phyloP scores from a whole-genome alignment of 495 filamentous ascomycete species.

The Annulohypoxylon moriforme region DNA sequence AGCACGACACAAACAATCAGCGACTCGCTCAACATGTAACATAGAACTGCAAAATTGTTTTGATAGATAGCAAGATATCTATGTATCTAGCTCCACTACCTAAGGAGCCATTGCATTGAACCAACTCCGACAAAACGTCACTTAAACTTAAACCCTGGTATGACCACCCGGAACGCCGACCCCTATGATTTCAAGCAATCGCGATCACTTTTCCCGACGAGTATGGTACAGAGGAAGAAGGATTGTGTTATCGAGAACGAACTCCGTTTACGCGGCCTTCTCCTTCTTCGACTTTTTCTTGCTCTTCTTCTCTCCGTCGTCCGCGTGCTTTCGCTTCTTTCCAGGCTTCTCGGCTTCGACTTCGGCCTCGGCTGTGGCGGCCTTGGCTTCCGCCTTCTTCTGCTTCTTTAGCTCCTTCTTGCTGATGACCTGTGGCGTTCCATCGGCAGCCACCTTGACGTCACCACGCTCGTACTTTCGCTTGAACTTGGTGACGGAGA shows the following conservation, averaged over 20 bases:
- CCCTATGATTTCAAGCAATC: slow-evolving; percentile 41
- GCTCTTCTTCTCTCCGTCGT: slow-evolving; percentile 59
- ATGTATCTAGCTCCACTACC: slow-evolving; percentile 30
- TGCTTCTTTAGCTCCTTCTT: slow-evolving; percentile 82
- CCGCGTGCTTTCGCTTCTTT: slow-evolving; percentile 52
- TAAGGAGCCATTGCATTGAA: slow-evolving; percentile 30
- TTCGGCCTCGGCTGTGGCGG: slow-evolving; percentile 36
- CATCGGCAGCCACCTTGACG: slow-evolving; percentile 67
- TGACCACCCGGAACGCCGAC: slow-evolving; percentile 51
- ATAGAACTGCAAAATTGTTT: slow-evolving; percentile 21
- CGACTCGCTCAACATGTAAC: neutral
- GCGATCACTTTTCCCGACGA: slow-evolving; percentile 33
- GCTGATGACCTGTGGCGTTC: slow-evolving; percentile 69
- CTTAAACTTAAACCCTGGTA: slow-evolving; percentile 39
- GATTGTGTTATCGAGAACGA: slow-evolving; percentile 7
- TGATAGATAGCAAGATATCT: slow-evolving; percentile 9
- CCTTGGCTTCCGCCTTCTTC: slow-evolving; percentile 72
- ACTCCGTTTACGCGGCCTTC: slow-evolving; percentile 43
- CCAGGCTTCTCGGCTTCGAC: slow-evolving; percentile 24
- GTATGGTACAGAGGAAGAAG: slow-evolving; percentile 48
- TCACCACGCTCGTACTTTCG: slow-evolving; percentile 76
- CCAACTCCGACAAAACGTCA: slow-evolving; percentile 44
- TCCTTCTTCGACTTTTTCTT: slow-evolving; percentile 60
- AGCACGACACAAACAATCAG: neutral
- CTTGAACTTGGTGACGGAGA: slow-evolving; percentile 76